Percentiles rank a stretch among this genome's conserved stretches.
Conservation (phyloP, 768 basidiomycete species). For the Zangia roseola region DNA sequence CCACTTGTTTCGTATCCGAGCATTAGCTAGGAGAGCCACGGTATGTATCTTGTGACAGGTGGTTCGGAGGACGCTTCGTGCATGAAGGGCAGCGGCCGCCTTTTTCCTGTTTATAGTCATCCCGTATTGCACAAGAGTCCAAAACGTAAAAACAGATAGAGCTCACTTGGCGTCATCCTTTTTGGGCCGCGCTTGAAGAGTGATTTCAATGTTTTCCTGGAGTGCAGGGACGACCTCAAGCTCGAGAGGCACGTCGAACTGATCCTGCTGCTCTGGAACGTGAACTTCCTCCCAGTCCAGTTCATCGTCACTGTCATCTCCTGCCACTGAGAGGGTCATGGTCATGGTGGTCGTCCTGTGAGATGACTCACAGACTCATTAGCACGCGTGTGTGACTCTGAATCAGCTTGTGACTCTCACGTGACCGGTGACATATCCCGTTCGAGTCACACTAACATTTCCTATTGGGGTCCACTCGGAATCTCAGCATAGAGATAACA, state of each 20-base stretch:
- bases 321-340: slow-evolving; percentile 19
- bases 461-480: no score
- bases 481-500: no score
- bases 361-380: slow-evolving; percentile 10
- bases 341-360: slow-evolving; percentile 4
- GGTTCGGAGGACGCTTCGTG: slow-evolving; percentile 72
- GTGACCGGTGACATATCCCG: slow-evolving; percentile 2
- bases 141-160: neutral
- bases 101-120: slow-evolving; percentile 43
- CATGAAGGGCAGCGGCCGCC: slow-evolving; percentile 42
- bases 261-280: slow-evolving; percentile 40
- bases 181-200: slow-evolving; percentile 48
- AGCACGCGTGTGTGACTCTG: slow-evolving; percentile 16
- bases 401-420: slow-evolving; percentile 20
- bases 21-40: slow-evolving; percentile 73
- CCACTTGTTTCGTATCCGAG: slow-evolving; percentile 76
- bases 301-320: slow-evolving; percentile 56
- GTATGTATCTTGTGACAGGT: slow-evolving; percentile 91
- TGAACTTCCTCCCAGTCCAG: slow-evolving; percentile 81
- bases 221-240: slow-evolving; percentile 32
- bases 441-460: neutral
- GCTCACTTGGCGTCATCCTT: slow-evolving; percentile 49
- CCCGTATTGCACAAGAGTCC: slow-evolving; percentile 8
- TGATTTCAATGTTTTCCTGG: slow-evolving; percentile 65
- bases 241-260: slow-evolving; percentile 21